These are phyloP conservation scores for Eremomyces bilateralis DNA, from an alignment of 495 filamentous ascomycete genomes.

Conservation along the genomic window DNA sequence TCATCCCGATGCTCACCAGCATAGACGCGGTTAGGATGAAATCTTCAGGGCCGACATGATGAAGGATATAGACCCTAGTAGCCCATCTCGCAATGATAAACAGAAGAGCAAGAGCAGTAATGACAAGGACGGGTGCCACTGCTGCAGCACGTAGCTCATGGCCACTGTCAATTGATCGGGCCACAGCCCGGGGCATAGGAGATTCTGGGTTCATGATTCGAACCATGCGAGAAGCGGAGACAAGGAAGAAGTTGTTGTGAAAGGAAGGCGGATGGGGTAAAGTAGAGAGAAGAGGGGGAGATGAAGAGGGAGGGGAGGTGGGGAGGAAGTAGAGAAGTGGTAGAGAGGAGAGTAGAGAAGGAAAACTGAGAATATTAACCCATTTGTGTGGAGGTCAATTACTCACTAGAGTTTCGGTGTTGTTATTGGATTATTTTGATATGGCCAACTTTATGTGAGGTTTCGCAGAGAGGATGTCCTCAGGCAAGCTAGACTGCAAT, in stretches of 20 bases:
- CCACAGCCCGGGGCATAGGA: neutral
- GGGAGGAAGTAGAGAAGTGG: too few species aligned
- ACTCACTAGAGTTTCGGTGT: too few species aligned
- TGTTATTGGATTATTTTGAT: too few species aligned
- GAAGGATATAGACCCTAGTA: conserved; percentile 8
- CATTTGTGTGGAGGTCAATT: too few species aligned
- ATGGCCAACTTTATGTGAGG: too few species aligned
- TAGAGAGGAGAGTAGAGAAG: too few species aligned
- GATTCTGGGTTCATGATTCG: neutral
- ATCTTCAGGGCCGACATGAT: conserved; percentile 12
- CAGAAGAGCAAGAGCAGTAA: conserved; percentile 3
- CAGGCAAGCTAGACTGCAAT: too few species aligned
- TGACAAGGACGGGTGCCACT: conserved; percentile 7
- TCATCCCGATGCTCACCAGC: conserved; percentile 4
- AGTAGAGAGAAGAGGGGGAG: too few species aligned
- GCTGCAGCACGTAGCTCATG: conserved; percentile 4
- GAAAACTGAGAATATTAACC: too few species aligned
- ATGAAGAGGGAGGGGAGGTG: too few species aligned
- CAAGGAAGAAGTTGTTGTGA: neutral
- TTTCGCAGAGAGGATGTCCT: too few species aligned
- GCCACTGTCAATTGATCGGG: neutral
- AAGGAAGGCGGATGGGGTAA: too few species aligned
- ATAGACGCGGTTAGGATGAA: conserved; percentile 7
- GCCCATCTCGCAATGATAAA: conserved; percentile 13
- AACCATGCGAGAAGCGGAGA: neutral